Conservation (phyloP, 2,329 filamentous ascomycete species). For the Beauveria rudraprayagi region DNA sequence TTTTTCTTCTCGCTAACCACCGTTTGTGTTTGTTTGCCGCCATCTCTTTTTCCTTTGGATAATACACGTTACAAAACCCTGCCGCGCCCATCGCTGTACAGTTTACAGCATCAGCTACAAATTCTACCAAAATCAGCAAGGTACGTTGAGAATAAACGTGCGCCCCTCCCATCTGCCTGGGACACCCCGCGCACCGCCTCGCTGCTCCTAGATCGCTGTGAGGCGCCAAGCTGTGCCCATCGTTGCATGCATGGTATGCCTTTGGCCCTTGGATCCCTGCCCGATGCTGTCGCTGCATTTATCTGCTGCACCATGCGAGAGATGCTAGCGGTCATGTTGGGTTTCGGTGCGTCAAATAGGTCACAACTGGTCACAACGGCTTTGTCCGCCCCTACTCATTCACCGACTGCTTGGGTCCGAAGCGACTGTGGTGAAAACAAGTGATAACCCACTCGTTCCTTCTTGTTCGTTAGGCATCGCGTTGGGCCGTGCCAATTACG, state of each 20-base stretch:
- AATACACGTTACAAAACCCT: not conserved
- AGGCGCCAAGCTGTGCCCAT: not conserved
- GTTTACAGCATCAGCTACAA: not conserved
- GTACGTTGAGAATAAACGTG: not conserved
- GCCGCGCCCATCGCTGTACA: not conserved
- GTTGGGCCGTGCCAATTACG: not conserved
- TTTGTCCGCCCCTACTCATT: not conserved
- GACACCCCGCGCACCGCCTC: not conserved
- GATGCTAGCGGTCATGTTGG: not conserved
- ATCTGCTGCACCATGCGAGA: not conserved
- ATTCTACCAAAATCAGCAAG: not conserved
- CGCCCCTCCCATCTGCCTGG: not conserved
- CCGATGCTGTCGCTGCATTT: not conserved
- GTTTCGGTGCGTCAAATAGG: not conserved
- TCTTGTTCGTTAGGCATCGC: not conserved
- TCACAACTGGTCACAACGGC: not conserved
- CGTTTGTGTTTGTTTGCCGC: not conserved
- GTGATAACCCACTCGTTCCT: not conserved
- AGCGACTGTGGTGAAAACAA: not conserved
- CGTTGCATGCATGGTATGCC: not conserved
- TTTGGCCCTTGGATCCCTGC: not conserved
- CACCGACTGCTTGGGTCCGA: not conserved
- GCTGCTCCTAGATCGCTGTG: not conserved
- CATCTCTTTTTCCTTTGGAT: not conserved
- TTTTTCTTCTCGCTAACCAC: not conserved